Percentiles rank a stretch among this genome's conserved stretches.
Evolutionary conservation across 2,329 filamentous ascomycete species (phyloP).

Genomic region (Orbilia quercus): DNA sequence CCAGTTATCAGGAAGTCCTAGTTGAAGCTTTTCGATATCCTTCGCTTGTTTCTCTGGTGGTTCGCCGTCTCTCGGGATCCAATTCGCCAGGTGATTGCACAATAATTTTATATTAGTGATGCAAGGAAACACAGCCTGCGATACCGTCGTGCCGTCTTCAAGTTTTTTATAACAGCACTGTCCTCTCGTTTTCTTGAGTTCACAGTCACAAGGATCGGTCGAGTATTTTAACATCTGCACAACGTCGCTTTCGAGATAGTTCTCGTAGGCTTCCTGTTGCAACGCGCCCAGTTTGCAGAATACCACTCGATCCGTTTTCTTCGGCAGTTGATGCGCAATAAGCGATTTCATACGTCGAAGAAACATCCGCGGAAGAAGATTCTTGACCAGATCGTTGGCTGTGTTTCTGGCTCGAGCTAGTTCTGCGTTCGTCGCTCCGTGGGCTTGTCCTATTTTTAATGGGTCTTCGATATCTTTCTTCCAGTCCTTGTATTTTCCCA

Average conservation of each 20-base stretch:
- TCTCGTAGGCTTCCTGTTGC: constrained; percentile 84
- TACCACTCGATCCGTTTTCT: constrained; percentile 92
- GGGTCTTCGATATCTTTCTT: constrained; percentile 80
- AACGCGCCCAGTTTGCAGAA: constrained; percentile 90
- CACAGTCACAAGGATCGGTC: constrained; percentile 76
- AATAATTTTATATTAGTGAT: constrained; percentile 87
- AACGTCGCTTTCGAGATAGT: constrained; percentile 78
- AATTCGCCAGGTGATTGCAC: constrained; percentile 88
- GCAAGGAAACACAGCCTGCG: constrained; percentile 82
- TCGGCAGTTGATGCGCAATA: constrained; percentile 90
- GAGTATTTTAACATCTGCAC: constrained; percentile 76
- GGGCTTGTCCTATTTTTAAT: constrained; percentile 72
- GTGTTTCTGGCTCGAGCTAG: constrained; percentile 73
- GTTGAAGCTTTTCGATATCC: constrained; percentile 78
- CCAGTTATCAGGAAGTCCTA: constrained; percentile 81
- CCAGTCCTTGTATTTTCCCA: constrained; percentile 77
- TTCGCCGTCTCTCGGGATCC: constrained; percentile 77
- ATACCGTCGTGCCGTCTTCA: constrained; percentile 75
- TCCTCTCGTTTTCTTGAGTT: constrained; percentile 76
- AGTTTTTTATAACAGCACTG: constrained; percentile 79
- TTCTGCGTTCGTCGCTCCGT: constrained; percentile 62
- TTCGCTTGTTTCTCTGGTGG: constrained; percentile 78
- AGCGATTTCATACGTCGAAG: constrained; percentile 90
- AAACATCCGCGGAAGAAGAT: constrained; percentile 89
- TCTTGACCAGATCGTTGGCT: constrained; percentile 84